Evolutionary conservation across 371 early-diverging fungal species (phyloP), one percentile per base, ranked within the genome.

Genomic region (Mucor mucedo): DNA sequence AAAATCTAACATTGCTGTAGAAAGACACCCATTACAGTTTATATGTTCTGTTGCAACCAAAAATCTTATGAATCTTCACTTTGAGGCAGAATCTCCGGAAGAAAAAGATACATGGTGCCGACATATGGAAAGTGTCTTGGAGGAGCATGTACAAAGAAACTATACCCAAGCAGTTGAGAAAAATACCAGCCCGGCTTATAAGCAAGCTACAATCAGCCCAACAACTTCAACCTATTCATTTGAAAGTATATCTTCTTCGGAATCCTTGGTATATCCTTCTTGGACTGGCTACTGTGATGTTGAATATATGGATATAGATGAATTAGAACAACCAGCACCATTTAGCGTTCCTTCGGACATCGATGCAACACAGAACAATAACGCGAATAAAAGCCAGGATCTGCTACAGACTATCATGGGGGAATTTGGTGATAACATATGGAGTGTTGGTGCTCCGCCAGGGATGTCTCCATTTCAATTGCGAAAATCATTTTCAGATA

Each of bases 21-120:
- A 68, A 29, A 68, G 56, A 9, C 71, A 76, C 29, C 77, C 77
- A 13, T 62, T 66, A 5, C 77, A 76, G 28, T 76, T 76, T 30
- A 65, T 65, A 16, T 76, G 77, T 30, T 73, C 71, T 2, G 59
- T 76, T 29, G 77, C 73, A 0, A 69, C 69, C 3, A 48, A 52
- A 10, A 61, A 66, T 32, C 48, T 76, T 5, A 61, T 56, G 13
- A 73, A 69, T n/a, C 52, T 66, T 32, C 65, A 56, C 3, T 71
- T 76, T 50, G 77, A 76, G 52, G 58, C 77, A 3, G 60, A 58
- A 10, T 66, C 73, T 0, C 27, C 62, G 0, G 64, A 73, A 27
- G 71, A 73, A 39, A 76, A 76, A 33, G 48, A 66, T 7, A 27
- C 42, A 6, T 76, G 77, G 77, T 76, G 77, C n/a, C 41, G 56